These are phyloP conservation scores for Fusarium setosum DNA, from an alignment of 2,329 filamentous ascomycete genomes.

Conservation along the genomic window DNA sequence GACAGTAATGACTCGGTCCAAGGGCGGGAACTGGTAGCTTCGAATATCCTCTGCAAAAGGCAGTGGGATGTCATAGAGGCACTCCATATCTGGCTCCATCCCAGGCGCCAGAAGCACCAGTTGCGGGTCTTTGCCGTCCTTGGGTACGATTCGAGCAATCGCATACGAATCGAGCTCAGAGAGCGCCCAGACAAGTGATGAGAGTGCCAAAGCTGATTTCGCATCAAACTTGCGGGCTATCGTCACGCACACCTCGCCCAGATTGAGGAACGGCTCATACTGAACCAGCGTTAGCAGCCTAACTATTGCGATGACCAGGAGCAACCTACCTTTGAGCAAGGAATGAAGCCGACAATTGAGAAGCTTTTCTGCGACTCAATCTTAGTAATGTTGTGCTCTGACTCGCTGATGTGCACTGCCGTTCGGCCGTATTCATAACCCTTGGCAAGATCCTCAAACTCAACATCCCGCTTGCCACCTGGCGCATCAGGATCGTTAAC, in stretches of 20 bases:
- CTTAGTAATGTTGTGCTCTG: constrained; percentile 89
- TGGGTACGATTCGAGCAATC: constrained; percentile 84
- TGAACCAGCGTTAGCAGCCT: constrained; percentile 48
- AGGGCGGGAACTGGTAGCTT: constrained; percentile 88
- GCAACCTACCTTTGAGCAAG: constrained; percentile 70
- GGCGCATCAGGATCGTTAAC: constrained; percentile 79
- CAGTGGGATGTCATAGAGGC: constrained; percentile 87
- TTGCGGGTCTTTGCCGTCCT: constrained; percentile 82
- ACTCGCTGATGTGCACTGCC: constrained; percentile 87
- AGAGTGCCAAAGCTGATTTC: constrained; percentile 86
- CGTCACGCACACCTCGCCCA: constrained; percentile 84
- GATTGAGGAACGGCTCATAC: constrained; percentile 86
- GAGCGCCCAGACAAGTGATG: constrained; percentile 89
- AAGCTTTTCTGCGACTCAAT: constrained; percentile 81
- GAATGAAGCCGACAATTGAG: constrained; percentile 88
- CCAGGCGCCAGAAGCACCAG: constrained; percentile 84
- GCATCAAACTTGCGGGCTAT: constrained; percentile 82
- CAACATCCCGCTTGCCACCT: constrained; percentile 84
- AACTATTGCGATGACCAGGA: too few relatives aligned
- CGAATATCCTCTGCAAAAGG: constrained; percentile 95
- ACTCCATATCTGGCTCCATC: constrained; percentile 83
- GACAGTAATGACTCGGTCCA: constrained; percentile 90
- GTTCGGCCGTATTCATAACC: constrained; percentile 95
- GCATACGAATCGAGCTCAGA: constrained; percentile 88
- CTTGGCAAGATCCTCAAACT: constrained; percentile 86